phyloP scores from a whole-genome alignment of 345 rosid genomes.

The Zanthoxylum bungeanum region DNA sequence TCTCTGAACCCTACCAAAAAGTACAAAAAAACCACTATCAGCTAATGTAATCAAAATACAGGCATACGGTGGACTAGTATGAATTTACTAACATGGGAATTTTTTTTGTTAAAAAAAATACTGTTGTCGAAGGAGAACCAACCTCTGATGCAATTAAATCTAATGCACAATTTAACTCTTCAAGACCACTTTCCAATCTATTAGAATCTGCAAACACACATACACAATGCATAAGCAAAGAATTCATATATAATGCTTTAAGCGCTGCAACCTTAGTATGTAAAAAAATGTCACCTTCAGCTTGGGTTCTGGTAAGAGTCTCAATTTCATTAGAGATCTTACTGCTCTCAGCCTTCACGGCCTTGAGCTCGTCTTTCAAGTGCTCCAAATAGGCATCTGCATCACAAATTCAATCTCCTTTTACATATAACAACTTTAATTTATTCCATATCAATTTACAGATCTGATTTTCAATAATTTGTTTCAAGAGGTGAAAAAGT shows the following conservation, averaged over 20 bases:
- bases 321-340: conserved; percentile 61
- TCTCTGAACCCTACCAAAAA: conserved; percentile 38
- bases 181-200: conserved; percentile 57
- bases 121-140: conserved; percentile 10
- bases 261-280: not conserved
- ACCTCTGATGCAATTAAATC: conserved; percentile 57
- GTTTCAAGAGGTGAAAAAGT: not conserved
- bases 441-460: too few species aligned
- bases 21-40: conserved; percentile 10
- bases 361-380: conserved; percentile 59
- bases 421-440: too few species aligned
- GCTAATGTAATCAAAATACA: not conserved
- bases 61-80: not conserved
- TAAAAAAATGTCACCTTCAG: conserved; percentile 41
- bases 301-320: conserved; percentile 42
- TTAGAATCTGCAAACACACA: conserved; percentile 46
- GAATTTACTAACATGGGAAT: not conserved
- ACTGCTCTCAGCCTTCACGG: conserved; percentile 51
- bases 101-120: too few species aligned
- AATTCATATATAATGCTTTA: not conserved
- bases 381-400: conserved; percentile 57
- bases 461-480: not conserved
- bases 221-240: not conserved
- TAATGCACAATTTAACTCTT: conserved; percentile 49
- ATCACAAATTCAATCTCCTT: not conserved